These are phyloP conservation scores for Pichia membranifaciens DNA, from an alignment of 805 yeast species.

Conservation along the genomic window DNA sequence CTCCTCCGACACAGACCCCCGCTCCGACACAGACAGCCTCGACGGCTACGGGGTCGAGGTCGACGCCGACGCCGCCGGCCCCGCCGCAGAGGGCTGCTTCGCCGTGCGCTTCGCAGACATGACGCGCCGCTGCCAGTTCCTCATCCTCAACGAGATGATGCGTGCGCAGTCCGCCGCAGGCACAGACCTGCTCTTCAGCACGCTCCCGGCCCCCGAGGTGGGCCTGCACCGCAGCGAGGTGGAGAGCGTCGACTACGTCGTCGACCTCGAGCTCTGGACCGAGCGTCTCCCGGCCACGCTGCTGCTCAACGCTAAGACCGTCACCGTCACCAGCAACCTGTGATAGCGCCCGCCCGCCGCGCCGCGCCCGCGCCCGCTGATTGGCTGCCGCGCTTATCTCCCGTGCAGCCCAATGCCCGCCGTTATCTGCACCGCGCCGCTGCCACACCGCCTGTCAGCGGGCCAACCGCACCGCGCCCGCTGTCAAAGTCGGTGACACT, in stretches of 20 bases:
- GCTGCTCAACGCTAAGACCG: conserved; percentile 83
- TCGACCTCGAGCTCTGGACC: conserved; percentile 74
- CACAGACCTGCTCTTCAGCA: conserved; percentile 75
- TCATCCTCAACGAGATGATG: conserved; percentile 86
- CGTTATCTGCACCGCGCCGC: too few relatives aligned
- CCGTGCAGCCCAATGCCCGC: too few relatives aligned
- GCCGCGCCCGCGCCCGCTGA: too few relatives aligned
- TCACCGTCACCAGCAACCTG: conserved; percentile 92
- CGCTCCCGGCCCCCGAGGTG: conserved; percentile 79
- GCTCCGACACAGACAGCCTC: neutral
- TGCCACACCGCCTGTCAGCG: too few relatives aligned
- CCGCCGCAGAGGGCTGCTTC: conserved; percentile 5
- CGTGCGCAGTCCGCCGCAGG: conserved; percentile 21
- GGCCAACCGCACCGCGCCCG: too few relatives aligned
- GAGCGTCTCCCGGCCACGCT: conserved; percentile 76
- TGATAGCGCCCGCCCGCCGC: too few relatives aligned
- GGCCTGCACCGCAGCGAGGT: conserved; percentile 71
- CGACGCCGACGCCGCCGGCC: neutral
- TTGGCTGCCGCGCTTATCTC: too few relatives aligned
- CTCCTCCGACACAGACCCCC: too few relatives aligned
- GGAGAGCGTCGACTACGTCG: conserved; percentile 69
- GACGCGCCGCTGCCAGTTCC: conserved; percentile 49
- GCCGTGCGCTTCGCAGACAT: conserved; percentile 9
- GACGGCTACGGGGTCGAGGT: neutral
- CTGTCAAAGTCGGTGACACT: too few relatives aligned